Evolutionary conservation across 805 yeast genomes (phyloP), one percentile per base, ranked within the genome.

Genomic region (Suhomyces pyralidae): DNA sequence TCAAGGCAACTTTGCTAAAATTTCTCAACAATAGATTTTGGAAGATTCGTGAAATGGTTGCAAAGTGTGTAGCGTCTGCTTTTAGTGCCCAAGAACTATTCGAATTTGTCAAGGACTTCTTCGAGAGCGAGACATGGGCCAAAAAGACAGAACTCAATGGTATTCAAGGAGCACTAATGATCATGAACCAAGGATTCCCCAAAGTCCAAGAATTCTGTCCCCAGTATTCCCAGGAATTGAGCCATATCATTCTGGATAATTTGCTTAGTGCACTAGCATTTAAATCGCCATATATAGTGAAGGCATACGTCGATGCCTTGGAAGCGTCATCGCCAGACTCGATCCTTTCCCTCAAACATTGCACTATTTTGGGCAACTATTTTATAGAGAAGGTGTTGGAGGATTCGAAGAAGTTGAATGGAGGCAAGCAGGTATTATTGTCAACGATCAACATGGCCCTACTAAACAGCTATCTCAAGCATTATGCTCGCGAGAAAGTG

Each of bases 11-110:
- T 78, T 47, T 67, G 12, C 25, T 48, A 14, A 36, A 50, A 5
- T 60, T 86, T 55, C 69, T 92, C 28, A 71, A 72, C 0, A 80
- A 82, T 54, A 68, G 67, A 43, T 73, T 78, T 51, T 93, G 97
- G 97, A 90, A 90, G 60, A 79, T 94, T 7, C 79, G 99, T 56
- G 97, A 92, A 62, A 81, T 89, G 81, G 88, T 96, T 0, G 89
- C 97, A 0, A 77, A 84, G 61, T 81, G 90, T 4, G 61, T 89
- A 1, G 81, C 86, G 0, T 69, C 85, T 0, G 66, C 86, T 46
- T 64, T 81, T 12, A 51, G 50, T 15, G 50, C 52, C 7, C 42
- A 50, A 2, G 54, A 58, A 3, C 26, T 58, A 24, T 15, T 50
- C 2, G 40, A 45, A 2, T 55, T 70, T 7, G 58, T 61, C 1